Conservation (phyloP, 208 protist species). For the Leishmania tropica region DNA sequence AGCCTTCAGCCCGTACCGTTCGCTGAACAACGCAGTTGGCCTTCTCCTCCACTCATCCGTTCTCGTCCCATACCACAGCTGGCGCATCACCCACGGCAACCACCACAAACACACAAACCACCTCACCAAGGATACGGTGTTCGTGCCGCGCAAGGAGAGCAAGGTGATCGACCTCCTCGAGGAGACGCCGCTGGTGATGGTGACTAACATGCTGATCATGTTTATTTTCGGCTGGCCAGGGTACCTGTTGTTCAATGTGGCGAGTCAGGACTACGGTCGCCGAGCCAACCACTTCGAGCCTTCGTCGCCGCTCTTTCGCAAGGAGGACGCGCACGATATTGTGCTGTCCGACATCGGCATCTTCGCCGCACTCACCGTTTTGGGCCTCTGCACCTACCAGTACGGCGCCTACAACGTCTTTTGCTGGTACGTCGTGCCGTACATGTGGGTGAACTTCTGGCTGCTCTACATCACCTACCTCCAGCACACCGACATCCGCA, state of each 20-base stretch:
- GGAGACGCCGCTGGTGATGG: slow-evolving; percentile 66
- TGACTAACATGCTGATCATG: slow-evolving; percentile 56
- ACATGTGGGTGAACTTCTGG: slow-evolving; percentile 93
- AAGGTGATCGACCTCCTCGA: slow-evolving; percentile 70
- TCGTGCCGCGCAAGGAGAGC: slow-evolving; percentile 69
- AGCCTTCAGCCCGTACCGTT: slow-evolving; percentile 78
- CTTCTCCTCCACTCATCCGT: slow-evolving; percentile 87
- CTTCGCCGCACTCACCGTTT: slow-evolving; percentile 43
- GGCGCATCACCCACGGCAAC: slow-evolving; percentile 91
- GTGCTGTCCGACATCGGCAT: slow-evolving; percentile 79
- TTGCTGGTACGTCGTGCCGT: slow-evolving; percentile 83
- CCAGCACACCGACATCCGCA: slow-evolving; percentile 92
- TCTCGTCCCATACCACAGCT: slow-evolving; percentile 94
- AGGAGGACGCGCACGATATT: slow-evolving; percentile 68
- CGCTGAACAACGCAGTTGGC: slow-evolving; percentile 91
- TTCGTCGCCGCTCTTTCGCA: slow-evolving; percentile 78
- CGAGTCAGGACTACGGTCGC: slow-evolving; percentile 74
- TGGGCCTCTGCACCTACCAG: slow-evolving; percentile 43
- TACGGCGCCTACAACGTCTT: slow-evolving; percentile 65
- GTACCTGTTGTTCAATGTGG: slow-evolving; percentile 87
- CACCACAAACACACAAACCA: slow-evolving; percentile 96
- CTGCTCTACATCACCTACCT: slow-evolving; percentile 93
- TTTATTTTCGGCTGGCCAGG: slow-evolving; percentile 91
- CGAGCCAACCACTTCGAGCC: slow-evolving; percentile 87
- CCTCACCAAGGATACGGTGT: slow-evolving; percentile 91